Evolutionary conservation across 495 filamentous ascomycete genomes (phyloP).

Genomic region (Oleoguttula mirabilis): DNA sequence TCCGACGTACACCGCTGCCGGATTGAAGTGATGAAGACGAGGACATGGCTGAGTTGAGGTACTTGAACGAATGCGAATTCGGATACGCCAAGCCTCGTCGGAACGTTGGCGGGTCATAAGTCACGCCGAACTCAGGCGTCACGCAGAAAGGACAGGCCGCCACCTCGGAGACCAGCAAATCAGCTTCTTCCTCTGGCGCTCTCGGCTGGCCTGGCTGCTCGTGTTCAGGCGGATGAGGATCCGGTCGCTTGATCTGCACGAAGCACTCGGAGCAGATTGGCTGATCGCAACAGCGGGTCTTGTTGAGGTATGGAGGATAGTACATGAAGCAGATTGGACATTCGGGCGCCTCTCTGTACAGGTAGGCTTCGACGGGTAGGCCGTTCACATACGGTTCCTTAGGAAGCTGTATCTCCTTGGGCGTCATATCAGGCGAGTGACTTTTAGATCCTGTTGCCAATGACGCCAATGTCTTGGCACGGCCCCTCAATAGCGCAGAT

Average conservation of each 20-base stretch:
- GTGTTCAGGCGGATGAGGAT: constrained; percentile 90
- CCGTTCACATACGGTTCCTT: constrained; percentile 84
- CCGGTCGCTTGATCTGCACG: constrained; percentile 93
- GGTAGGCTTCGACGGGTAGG: constrained; percentile 75
- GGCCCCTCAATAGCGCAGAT: constrained; percentile 50
- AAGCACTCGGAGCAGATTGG: constrained; percentile 98
- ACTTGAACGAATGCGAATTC: constrained; percentile 36
- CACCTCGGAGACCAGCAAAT: constrained; percentile 72
- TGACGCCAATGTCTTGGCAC: constrained; percentile 78
- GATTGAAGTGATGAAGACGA: constrained; percentile 51
- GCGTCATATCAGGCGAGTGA: constrained; percentile 55
- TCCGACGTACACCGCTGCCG: constrained; percentile 42
- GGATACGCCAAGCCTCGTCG: constrained; percentile 69
- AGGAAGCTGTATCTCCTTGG: constrained; percentile 67
- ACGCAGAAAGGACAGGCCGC: constrained; percentile 94
- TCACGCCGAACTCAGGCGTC: constrained; percentile 87
- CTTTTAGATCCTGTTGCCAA: constrained; percentile 58
- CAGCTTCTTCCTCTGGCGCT: constrained; percentile 39
- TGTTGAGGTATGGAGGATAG: constrained; percentile 93
- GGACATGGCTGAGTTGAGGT: constrained; percentile 58
- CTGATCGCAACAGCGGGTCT: constrained; percentile 90
- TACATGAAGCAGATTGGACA: constrained; percentile 96
- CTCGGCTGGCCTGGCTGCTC: constrained; percentile 31
- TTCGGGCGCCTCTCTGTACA: constrained; percentile 83
- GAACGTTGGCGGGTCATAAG: constrained; percentile 80